Percentiles rank a stretch among this genome's conserved stretches.
These are phyloP conservation scores for Euptelea pleiosperma DNA, from an alignment of 164 flowering plant genomes.

Conservation along the genomic window DNA sequence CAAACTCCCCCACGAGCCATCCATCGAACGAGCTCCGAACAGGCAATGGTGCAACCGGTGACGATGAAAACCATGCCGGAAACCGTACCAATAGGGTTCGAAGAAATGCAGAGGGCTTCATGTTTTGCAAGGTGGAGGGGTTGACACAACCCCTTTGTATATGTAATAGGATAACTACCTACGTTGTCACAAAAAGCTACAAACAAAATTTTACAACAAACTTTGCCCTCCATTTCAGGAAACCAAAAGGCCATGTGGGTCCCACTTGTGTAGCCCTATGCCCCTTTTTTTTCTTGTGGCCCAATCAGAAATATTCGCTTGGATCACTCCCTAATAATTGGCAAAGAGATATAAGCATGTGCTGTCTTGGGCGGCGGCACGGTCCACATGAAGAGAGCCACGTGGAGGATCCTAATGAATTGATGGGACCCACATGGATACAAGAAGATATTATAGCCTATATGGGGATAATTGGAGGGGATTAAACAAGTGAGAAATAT, in stretches of 20 bases:
- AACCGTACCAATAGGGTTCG: conserved; percentile 17
- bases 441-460: not conserved
- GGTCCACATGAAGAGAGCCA: conserved; percentile 8
- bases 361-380: conserved; percentile 16
- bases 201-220: too few relatives aligned
- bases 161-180: too few relatives aligned
- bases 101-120: conserved; percentile 24
- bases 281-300: conserved; percentile 4
- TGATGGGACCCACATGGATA: not conserved
- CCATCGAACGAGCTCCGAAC: conserved; percentile 13
- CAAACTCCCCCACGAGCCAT: conserved; percentile 17
- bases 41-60: conserved; percentile 31
- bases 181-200: too few relatives aligned
- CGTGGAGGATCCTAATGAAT: not conserved
- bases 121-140: too few relatives aligned
- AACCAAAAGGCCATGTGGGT: conserved; percentile 4
- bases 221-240: not conserved
- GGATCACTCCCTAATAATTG: conserved; percentile 8
- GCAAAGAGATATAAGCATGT: not conserved
- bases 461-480: too few relatives aligned
- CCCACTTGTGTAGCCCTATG: not conserved
- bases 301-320: conserved; percentile 2
- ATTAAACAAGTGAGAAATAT: too few relatives aligned
- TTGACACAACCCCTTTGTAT: too few relatives aligned
- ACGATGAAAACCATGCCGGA: conserved; percentile 9